These are phyloP conservation scores for Cladosporium phlei DNA, from an alignment of 2,329 filamentous ascomycete species.

Conservation along the genomic window DNA sequence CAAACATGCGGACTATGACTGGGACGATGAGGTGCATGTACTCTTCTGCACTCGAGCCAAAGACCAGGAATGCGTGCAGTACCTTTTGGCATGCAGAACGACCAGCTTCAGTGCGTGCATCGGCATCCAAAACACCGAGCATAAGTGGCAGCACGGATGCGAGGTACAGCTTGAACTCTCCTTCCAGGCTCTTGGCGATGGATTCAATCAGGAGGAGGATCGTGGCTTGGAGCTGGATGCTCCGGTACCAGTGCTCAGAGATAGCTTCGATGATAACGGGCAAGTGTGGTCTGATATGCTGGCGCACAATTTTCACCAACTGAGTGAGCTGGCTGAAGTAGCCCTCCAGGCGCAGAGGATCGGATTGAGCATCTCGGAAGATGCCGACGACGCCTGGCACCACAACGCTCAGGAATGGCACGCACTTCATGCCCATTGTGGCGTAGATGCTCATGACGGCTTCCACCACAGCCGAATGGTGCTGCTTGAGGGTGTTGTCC, in stretches of 20 bases:
- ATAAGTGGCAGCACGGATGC: slow-evolving; percentile 85
- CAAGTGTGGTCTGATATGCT: slow-evolving; percentile 90
- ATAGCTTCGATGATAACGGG: slow-evolving; percentile 81
- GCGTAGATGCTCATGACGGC: slow-evolving; percentile 99
- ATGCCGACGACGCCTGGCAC: slow-evolving; percentile 90
- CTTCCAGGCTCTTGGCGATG: slow-evolving; percentile 87
- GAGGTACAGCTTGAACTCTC: slow-evolving; percentile 96
- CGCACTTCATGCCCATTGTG: slow-evolving; percentile 90
- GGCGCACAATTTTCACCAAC: slow-evolving; percentile 88
- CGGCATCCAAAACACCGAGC: slow-evolving; percentile 88
- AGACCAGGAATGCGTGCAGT: slow-evolving; percentile 90
- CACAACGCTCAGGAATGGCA: slow-evolving; percentile 88
- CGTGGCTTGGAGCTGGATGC: slow-evolving; percentile 76
- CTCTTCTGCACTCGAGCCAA: slow-evolving; percentile 91
- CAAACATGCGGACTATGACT: slow-evolving; percentile 89
- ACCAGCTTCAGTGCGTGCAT: slow-evolving; percentile 66
- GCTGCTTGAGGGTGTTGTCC: slow-evolving; percentile 81
- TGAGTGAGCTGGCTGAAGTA: slow-evolving; percentile 97
- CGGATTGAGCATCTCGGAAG: slow-evolving; percentile 73
- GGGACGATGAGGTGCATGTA: slow-evolving; percentile 99
- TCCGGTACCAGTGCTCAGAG: slow-evolving; percentile 83
- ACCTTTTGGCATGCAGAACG: slow-evolving; percentile 53
- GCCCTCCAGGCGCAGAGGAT: slow-evolving; percentile 66
- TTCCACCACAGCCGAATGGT: slow-evolving; percentile 91
- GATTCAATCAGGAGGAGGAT: slow-evolving; percentile 90